A percentile compares a stretch with the other conserved stretches of the same genome.
phyloP scores from a whole-genome alignment of 2,329 filamentous ascomycete species.

The Akanthomyces dipterigenus region DNA sequence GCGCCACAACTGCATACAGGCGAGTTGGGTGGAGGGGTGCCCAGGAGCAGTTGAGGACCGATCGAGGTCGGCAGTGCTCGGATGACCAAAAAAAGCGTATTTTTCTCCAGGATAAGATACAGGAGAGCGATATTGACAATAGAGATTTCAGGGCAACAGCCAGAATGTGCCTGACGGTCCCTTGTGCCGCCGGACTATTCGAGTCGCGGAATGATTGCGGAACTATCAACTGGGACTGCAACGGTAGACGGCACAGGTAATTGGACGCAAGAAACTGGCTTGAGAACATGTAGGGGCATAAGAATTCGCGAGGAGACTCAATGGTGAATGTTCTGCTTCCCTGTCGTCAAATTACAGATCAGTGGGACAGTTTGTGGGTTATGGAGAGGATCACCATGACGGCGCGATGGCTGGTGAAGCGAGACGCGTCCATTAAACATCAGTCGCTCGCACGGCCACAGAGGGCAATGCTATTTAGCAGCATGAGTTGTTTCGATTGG shows the following conservation, averaged over 20 bases:
- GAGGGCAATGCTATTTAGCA: background rate
- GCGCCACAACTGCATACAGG: background rate
- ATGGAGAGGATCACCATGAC: background rate
- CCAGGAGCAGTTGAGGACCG: background rate
- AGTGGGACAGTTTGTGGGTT: background rate
- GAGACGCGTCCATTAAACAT: background rate
- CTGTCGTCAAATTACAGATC: background rate
- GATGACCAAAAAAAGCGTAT: background rate
- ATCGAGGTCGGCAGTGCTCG: background rate
- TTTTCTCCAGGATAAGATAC: background rate
- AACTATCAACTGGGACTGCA: too few species aligned
- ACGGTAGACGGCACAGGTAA: too few species aligned
- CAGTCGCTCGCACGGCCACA: background rate
- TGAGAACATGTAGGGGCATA: background rate
- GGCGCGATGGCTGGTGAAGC: background rate
- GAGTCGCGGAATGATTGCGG: too few species aligned
- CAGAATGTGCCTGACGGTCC: too few species aligned
- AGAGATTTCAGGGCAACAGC: background rate
- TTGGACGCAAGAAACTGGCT: background rate
- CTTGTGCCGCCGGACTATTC: too few species aligned
- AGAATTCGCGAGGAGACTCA: background rate
- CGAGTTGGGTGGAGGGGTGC: background rate
- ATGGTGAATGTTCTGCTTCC: background rate
- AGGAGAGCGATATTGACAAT: background rate
- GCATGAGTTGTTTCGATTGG: background rate